Evolutionary conservation across 441 rosid species (phyloP).

Genomic region (Hura crepitans): DNA sequence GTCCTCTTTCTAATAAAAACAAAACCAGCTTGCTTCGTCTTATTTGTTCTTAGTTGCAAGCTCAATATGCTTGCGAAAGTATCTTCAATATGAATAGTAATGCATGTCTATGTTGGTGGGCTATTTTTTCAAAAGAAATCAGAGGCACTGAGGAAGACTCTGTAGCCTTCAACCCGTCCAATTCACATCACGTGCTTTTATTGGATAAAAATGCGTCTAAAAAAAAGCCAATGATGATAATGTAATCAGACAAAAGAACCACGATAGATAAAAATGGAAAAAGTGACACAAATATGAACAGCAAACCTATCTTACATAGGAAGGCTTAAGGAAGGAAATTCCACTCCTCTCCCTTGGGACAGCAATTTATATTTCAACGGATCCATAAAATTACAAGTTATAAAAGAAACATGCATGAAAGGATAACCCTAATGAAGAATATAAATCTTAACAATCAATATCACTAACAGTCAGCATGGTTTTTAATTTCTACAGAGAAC

Average conservation of each 20-base stretch:
- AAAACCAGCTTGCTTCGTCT: too few species aligned
- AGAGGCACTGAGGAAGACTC: slow-evolving; percentile 21
- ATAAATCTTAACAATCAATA: neutral
- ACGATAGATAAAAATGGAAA: too few species aligned
- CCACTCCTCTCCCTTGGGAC: too few species aligned
- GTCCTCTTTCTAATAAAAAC: too few species aligned
- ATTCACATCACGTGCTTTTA: slow-evolving; percentile 52
- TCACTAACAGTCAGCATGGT: neutral
- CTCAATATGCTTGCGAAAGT: slow-evolving; percentile 47
- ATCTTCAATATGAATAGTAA: slow-evolving; percentile 32
- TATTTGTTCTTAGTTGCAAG: slow-evolving; percentile 55
- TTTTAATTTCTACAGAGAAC: neutral
- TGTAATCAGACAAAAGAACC: too few species aligned
- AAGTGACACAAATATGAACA: too few species aligned
- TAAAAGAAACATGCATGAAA: too few species aligned
- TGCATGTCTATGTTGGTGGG: slow-evolving; percentile 31
- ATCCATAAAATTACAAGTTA: too few species aligned
- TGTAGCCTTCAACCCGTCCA: slow-evolving; percentile 31
- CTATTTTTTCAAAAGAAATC: slow-evolving; percentile 34
- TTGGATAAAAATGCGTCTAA: slow-evolving; percentile 36
- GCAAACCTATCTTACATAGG: too few species aligned
- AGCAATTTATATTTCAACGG: too few species aligned
- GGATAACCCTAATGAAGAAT: too few species aligned
- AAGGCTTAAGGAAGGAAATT: too few species aligned
- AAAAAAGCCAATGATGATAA: slow-evolving; percentile 22